Evolutionary conservation across 495 filamentous ascomycete genomes (phyloP), one percentile per base, ranked within the genome.

Genomic region (Xylona heveae): DNA sequence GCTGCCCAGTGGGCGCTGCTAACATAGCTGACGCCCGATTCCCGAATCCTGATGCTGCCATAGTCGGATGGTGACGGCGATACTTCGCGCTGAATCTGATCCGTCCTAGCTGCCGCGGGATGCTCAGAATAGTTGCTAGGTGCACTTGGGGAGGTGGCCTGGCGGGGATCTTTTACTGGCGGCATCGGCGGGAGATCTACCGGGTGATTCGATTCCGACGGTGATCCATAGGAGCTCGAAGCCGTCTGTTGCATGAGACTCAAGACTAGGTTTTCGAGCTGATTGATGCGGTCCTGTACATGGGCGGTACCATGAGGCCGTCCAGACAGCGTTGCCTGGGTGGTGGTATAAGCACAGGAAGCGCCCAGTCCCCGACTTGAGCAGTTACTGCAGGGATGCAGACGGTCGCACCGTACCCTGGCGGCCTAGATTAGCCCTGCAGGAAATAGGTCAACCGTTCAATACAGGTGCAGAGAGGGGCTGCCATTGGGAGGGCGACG

Each of bases 371-470:
- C 35, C 16, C 34, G 27, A 14, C 30, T 39, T 8, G 30, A 31
- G 35, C 41, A 44, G n/a, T 31, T 39, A 23, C 34, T 40, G 27
- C 41, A 44, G 6, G 40, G 41, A 7, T 40, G 35, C 5, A 34
- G 6, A 4, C 41, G 41, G 22, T 44, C 41, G 12, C 41, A 44
- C 22, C 31, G 34, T 17, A 38, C 30, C 16, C 36, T 44, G 14
- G n/a, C n/a, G n/a, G n/a, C n/a, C n/a, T n/a, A n/a, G n/a, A n/a
- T n/a, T n/a, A n/a, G n/a, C n/a, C n/a, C n/a, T n/a, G n/a, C n/a
- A n/a, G n/a, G n/a, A n/a, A n/a, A n/a, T n/a, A n/a, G n/a, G n/a
- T n/a, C n/a, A n/a, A n/a, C n/a, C n/a, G n/a, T n/a, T n/a, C n/a
- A n/a, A n/a, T n/a, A n/a, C n/a, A n/a, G n/a, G n/a, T n/a, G n/a